Base-by-base conservation (phyloP, 805 yeast species). In the Hermanozyma aechmeae region DNA sequence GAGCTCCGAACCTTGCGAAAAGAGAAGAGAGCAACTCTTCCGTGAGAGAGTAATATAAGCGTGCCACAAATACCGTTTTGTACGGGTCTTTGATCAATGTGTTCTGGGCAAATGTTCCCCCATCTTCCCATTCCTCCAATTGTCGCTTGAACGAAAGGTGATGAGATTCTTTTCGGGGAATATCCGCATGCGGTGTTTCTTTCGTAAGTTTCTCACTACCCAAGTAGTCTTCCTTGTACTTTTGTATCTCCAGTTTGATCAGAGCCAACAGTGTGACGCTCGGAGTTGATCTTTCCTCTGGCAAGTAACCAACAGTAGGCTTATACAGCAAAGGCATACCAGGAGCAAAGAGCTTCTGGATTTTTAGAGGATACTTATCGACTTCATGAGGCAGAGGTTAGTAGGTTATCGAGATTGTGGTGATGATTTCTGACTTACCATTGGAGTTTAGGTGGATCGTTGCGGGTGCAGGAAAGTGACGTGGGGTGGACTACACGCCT, bases 51-150 rank as follows among this genome's bases (percentile, higher is more conserved):
- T 79, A 86, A 26, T 73, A 73, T 25, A 89, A 54, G 30, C 96
- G 59, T 0, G 80, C 79, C 5, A 89, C 67, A 48, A 92, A 85
- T 3, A 89, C 63, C 0, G 96, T 89, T 34, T 65, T 61, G 45
- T 68, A 76, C 1, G 96, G 94, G 46, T 85, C 93, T 32, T 56
- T 37, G 26, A 39, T 17, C 20, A 34, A 32, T 15, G 35, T 35
- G 23, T 38, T 40, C 14, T 37, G 31, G 20, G 36, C 31, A 14
- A 42, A 38, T 7, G 38, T 35, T 18, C 37, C 44, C 10, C 42
- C 25, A 13, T 43, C 41, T 10, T 42, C 35, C 48, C 48, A 43
- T 18, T 43, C 45, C 3, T 11, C 15, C 5, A 38, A 30, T 27
- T 43, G 48, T n/a, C 48, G 43, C 11, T 23, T 27, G n/a, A 27